Evolutionary conservation across 192 early-diverging fungal species (phyloP).

Genomic region (Coemansia sp.): DNA sequence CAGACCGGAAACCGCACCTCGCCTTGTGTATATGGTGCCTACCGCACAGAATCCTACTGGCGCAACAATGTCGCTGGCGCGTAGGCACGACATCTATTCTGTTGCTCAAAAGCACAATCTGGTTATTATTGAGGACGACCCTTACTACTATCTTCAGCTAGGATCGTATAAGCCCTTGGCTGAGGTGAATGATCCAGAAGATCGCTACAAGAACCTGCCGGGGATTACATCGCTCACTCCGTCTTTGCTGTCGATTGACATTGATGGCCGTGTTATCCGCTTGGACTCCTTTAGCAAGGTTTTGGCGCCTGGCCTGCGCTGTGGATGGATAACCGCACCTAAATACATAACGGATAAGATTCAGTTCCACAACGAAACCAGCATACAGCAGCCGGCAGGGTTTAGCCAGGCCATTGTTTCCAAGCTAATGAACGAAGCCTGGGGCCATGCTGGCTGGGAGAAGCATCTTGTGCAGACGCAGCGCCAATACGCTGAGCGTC

Average conservation of each 20-base stretch:
- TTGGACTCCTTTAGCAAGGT: conserved; percentile 95
- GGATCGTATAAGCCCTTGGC: conserved; percentile 24
- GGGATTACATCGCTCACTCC: conserved; percentile 52
- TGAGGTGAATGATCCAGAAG: conserved; percentile 11
- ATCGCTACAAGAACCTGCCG: conserved; percentile 28
- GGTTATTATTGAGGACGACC: conserved; percentile 93
- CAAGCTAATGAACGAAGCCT: conserved; percentile 67
- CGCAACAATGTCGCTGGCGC: conserved; percentile 69
- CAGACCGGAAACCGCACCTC: conserved; percentile 40
- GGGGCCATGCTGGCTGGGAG: conserved; percentile 81
- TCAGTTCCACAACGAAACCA: conserved; percentile 77
- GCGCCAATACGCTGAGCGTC: conserved; percentile 70
- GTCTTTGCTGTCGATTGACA: conserved; percentile 88
- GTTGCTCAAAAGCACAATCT: conserved; percentile 75
- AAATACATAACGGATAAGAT: conserved; percentile 75
- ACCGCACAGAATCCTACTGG: conserved; percentile 92
- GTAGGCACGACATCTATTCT: conserved; percentile 77
- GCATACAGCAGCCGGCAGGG: conserved; percentile 81
- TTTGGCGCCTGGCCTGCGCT: conserved; percentile 80
- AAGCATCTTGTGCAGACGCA: conserved; percentile 69
- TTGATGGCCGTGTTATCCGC: conserved; percentile 83
- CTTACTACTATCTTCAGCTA: conserved; percentile 91
- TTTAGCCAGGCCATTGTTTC: conserved; percentile 76
- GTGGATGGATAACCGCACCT: conserved; percentile 77
- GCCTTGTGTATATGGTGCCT: conserved; percentile 76